Conservation (phyloP, 2,329 filamentous ascomycete genomes). For the Fusarium continuum region DNA sequence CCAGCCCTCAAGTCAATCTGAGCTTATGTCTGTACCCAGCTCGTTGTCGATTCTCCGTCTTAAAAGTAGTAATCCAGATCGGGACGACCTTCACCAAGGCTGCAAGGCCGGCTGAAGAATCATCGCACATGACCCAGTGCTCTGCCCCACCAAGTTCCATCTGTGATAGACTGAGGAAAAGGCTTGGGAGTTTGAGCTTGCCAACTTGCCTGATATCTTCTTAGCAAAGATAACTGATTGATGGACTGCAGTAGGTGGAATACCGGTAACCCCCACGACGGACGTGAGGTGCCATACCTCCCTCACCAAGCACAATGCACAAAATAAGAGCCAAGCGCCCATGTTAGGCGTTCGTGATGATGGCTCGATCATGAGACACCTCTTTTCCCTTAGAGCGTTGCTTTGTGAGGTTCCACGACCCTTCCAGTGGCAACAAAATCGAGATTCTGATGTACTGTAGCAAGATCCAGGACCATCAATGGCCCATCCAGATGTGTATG, state of each 20-base stretch:
- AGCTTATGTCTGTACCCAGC: neutral
- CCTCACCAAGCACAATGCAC: conserved; percentile 21
- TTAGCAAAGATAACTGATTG: conserved; percentile 2
- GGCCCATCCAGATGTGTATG: conserved; percentile 22
- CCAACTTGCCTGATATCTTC: neutral
- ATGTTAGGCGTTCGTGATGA: conserved; percentile 4
- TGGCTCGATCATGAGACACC: conserved; percentile 1
- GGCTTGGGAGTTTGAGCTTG: conserved; percentile 12
- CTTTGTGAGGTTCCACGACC: conserved; percentile 10
- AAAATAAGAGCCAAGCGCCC: conserved; percentile 6
- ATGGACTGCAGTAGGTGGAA: conserved; percentile 1
- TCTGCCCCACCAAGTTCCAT: conserved; percentile 35
- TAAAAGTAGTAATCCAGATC: conserved; percentile 34
- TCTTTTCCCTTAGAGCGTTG: conserved; percentile 2
- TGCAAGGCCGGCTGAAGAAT: conserved; percentile 22
- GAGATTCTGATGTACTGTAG: conserved; percentile 40
- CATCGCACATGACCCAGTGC: conserved; percentile 27
- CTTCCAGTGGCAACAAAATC: conserved; percentile 32
- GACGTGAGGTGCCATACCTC: conserved; percentile 23
- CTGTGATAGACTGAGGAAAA: conserved; percentile 30
- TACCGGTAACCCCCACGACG: conserved; percentile 25
- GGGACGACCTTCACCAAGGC: conserved; percentile 19
- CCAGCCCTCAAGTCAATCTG: neutral
- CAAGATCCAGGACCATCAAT: conserved; percentile 39
- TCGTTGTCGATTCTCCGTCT: conserved; percentile 27